Percentiles rank a stretch among this genome's conserved stretches.
Conservation (phyloP, 2,329 filamentous ascomycete species). For the Phaeosphaeriaceae sp. region DNA sequence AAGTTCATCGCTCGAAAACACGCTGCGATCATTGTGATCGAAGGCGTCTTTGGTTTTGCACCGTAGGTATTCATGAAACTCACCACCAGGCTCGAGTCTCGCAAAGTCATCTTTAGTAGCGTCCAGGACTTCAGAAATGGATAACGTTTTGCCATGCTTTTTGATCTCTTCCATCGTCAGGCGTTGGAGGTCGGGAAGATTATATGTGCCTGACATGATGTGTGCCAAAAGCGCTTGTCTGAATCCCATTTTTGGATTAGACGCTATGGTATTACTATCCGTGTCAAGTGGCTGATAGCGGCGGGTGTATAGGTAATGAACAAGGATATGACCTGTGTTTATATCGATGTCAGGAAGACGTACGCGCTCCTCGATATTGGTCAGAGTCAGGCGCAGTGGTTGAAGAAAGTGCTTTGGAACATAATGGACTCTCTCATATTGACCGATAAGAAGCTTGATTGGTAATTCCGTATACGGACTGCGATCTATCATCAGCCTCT, state of each 20-base stretch:
- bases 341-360: neutral
- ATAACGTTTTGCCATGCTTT: neutral
- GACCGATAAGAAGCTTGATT: neutral
- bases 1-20: constrained; percentile 1
- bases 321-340: neutral
- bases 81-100: neutral
- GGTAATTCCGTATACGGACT: neutral
- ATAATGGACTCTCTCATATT: neutral
- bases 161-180: constrained; percentile 6
- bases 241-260: neutral
- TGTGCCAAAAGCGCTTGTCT: neutral
- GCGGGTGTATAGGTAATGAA: neutral
- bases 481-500: neutral
- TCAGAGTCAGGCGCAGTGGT: neutral
- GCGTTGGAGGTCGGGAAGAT: neutral
- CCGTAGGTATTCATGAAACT: constrained; percentile 3
- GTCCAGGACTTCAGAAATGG: neutral
- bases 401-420: neutral
- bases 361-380: neutral
- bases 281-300: neutral
- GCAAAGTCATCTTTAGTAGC: neutral
- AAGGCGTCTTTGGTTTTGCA: constrained; percentile 4
- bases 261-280: neutral
- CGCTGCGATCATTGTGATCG: neutral
- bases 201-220: neutral